A percentile compares a stretch with the other conserved stretches of the same genome.
Conservation (phyloP, 2,329 filamentous ascomycete species). For the Penicillium occitanis region DNA sequence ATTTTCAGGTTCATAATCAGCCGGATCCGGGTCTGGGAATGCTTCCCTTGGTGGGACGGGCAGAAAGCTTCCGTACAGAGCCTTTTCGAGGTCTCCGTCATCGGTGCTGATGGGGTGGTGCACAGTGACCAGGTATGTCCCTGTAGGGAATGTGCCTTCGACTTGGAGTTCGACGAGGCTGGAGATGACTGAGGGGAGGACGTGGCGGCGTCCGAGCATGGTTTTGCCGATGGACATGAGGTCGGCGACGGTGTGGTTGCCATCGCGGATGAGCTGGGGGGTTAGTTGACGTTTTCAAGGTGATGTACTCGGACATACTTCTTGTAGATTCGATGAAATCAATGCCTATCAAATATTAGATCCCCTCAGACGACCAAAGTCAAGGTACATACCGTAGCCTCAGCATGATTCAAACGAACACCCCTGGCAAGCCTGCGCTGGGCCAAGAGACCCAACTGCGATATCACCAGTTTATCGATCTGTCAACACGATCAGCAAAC, state of each 20-base stretch:
- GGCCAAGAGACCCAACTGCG: conserved; percentile 81
- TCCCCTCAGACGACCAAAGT: too few species aligned
- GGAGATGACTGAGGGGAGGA: conserved; percentile 75
- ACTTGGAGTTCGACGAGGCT: conserved; percentile 85
- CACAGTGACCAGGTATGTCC: conserved; percentile 92
- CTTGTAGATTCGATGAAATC: conserved; percentile 86
- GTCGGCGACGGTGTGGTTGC: conserved; percentile 84
- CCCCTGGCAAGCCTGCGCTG: conserved; percentile 85
- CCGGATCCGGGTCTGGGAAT: conserved; percentile 65
- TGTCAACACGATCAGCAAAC: conserved; percentile 40
- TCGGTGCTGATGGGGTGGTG: conserved; percentile 84
- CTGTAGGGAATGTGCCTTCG: conserved; percentile 86
- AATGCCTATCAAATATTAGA: conserved; percentile 30
- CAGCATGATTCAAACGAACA: conserved; percentile 83
- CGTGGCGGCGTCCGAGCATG: conserved; percentile 90
- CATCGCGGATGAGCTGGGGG: conserved; percentile 85
- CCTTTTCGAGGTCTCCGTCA: conserved; percentile 81
- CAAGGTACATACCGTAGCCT: conserved; percentile 64
- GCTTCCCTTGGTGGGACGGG: conserved; percentile 68
- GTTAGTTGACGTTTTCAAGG: neutral
- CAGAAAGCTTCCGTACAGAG: conserved; percentile 87
- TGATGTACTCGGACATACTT: conserved; percentile 51
- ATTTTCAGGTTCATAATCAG: conserved; percentile 65
- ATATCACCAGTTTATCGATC: conserved; percentile 95
- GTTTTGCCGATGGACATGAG: conserved; percentile 89